Conservation (phyloP, 768 basidiomycete genomes). For the Collybia mongolica region DNA sequence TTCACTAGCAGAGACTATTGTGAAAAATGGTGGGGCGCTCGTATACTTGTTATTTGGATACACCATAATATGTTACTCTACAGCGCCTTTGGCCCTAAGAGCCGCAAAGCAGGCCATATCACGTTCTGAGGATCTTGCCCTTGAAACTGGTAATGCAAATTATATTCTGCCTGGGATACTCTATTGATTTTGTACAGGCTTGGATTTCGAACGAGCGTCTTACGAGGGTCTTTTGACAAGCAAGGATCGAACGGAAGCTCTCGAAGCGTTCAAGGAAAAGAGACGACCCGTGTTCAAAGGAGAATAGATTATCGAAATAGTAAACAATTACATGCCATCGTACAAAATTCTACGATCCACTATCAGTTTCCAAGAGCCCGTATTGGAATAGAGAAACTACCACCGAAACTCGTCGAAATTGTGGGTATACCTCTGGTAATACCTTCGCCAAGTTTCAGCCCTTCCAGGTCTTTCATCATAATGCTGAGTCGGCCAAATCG, state of each 20-base stretch:
- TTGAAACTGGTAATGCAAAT: conserved; percentile 66
- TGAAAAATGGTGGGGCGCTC: conserved; percentile 54
- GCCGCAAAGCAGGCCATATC: conserved; percentile 88
- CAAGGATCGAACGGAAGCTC: conserved; percentile 79
- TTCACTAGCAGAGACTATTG: conserved; percentile 64
- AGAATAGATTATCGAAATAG: conserved; percentile 43
- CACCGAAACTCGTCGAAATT: conserved; percentile 51
- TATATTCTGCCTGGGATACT: neutral
- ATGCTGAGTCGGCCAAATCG: conserved; percentile 73
- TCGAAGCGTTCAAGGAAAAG: conserved; percentile 86
- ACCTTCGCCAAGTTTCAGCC: conserved; percentile 58
- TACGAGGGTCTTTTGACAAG: conserved; percentile 79
- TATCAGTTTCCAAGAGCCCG: conserved; percentile 40
- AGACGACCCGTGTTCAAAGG: conserved; percentile 77
- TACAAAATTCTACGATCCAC: conserved; percentile 14
- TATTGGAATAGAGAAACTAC: conserved; percentile 48
- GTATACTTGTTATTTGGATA: neutral
- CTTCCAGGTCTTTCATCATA: conserved; percentile 88
- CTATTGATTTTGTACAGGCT: conserved; percentile 39
- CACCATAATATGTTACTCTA: neutral
- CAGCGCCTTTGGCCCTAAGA: conserved; percentile 84
- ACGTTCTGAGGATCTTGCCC: conserved; percentile 70
- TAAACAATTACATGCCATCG: conserved; percentile 16
- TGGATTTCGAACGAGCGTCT: conserved; percentile 87
- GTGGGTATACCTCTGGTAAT: conserved; percentile 57